Conservation (phyloP, 805 yeast genomes). For the Kuraishia borneana region DNA sequence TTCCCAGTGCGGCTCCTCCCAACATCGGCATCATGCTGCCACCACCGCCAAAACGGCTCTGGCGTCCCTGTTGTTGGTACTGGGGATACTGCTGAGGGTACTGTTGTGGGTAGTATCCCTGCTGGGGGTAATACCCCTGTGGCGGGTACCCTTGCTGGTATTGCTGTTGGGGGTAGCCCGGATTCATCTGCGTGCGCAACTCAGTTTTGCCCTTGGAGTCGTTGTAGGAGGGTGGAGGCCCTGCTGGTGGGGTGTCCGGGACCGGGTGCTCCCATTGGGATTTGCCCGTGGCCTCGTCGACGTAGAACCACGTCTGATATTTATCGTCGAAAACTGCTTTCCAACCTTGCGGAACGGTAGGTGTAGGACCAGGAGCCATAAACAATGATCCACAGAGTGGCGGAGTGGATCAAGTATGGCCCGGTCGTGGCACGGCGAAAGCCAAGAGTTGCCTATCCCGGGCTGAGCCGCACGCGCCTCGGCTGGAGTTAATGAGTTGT, state of each 20-base stretch:
- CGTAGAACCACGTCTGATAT: slow-evolving; percentile 60
- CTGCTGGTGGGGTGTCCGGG: slow-evolving; percentile 23
- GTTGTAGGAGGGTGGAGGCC: slow-evolving; percentile 23
- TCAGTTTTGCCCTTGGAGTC: slow-evolving; percentile 2
- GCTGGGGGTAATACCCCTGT: slow-evolving; percentile 5
- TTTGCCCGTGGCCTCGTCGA: slow-evolving; percentile 55
- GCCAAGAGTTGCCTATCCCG: too few relatives aligned
- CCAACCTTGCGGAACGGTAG: slow-evolving; percentile 34
- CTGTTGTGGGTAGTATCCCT: slow-evolving; percentile 6
- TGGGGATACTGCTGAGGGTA: slow-evolving; percentile 9
- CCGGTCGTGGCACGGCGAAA: too few relatives aligned
- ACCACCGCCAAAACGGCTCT: slow-evolving; percentile 7
- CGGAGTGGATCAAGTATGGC: too few relatives aligned
- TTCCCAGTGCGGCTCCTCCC: slow-evolving; percentile 22
- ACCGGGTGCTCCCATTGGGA: slow-evolving; percentile 94
- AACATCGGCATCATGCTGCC: slow-evolving; percentile 16
- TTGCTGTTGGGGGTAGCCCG: slow-evolving; percentile 3
- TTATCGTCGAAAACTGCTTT: slow-evolving; percentile 33
- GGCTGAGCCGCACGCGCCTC: too few relatives aligned
- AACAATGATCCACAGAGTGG: too few relatives aligned
- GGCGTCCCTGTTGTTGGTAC: slow-evolving; percentile 4
- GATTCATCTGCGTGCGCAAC: neutral
- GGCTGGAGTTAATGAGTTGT: too few relatives aligned
- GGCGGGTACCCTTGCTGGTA: slow-evolving; percentile 7
- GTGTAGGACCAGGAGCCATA: too few relatives aligned